Base-by-base conservation (phyloP, 2,329 filamentous ascomycete genomes). In the Mollisiaceae sp. region DNA sequence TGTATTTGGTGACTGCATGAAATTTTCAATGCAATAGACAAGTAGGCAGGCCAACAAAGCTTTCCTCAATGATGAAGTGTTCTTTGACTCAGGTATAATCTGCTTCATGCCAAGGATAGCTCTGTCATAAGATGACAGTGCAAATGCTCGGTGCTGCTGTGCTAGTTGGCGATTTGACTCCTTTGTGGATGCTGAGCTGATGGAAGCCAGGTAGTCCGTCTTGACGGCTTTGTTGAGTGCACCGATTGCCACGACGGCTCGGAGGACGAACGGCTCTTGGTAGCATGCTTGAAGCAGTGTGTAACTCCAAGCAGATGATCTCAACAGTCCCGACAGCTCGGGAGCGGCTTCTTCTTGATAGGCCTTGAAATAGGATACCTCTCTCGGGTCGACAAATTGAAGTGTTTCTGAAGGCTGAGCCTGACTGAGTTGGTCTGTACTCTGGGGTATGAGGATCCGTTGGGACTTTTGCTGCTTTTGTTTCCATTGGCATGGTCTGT, bases 241-340 rank as follows among this genome's bases (percentile, higher is more conserved):
- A 38, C 69, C 65, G 8, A 70, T 59, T 2, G 69, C 65, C 2
- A 69, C 62, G 4, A 70, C 54, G n/a, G 67, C 60, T 61, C 60
- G 62, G 47, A 63, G 62, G 1, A 69, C 59, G 50, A 67, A 66
- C 4, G 59, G 65, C 50, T 70, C 63, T 2, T 63, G 54, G 58
- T 67, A 65, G 39, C 62, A 69, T 41, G 63, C 61, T 59, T 68
- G 69, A 1, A 69, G 50, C 8, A 70, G 59, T 35, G 61, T 64
- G 56, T 65, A 62, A 45, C 57, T 65, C 67, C 65, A 67, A 1
- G 60, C 59, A 9, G 55, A 60, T 11, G 67, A 61, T 38, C 62
- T 60, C 20, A 50, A 39, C 36, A 62, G 38, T 15, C 63, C 62
- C 6, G 67, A 61, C 14, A 70, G 55, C 39, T 66, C 63, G 15